Conservation (phyloP, 495 filamentous ascomycete species). For the Cercophora sp. region DNA sequence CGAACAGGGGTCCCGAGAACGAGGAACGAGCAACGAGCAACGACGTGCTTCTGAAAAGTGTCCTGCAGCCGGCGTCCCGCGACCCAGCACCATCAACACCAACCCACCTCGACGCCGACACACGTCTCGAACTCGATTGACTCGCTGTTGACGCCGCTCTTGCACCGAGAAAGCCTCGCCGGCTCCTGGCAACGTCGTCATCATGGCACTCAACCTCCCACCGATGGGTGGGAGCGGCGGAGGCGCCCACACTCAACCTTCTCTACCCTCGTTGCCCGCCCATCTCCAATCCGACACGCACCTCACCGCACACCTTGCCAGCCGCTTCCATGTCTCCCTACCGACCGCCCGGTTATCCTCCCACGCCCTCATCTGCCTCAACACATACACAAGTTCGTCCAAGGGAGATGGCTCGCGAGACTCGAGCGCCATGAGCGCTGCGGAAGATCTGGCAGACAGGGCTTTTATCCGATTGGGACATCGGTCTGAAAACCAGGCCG, state of each 20-base stretch:
- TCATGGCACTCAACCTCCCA: constrained; percentile 46
- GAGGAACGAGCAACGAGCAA: not conserved
- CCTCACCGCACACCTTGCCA: constrained; percentile 90
- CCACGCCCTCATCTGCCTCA: constrained; percentile 83
- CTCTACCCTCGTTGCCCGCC: constrained; percentile 78
- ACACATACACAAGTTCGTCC: constrained; percentile 84
- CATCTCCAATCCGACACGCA: constrained; percentile 97
- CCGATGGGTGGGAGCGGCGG: constrained; percentile 43
- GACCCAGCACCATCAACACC: not conserved
- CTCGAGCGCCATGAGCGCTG: constrained; percentile 80
- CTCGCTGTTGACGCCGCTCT: not conserved
- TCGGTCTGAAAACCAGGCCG: constrained; percentile 85
- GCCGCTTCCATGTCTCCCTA: constrained; percentile 85
- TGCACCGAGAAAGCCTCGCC: constrained; percentile 12
- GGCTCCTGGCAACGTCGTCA: constrained; percentile 23
- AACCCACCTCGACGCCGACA: no score
- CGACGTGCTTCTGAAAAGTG: not conserved
- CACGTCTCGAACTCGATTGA: constrained; percentile 5
- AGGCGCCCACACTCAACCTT: constrained; percentile 80
- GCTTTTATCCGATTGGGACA: constrained; percentile 83
- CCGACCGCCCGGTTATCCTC: constrained; percentile 85
- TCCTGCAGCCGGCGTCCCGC: not conserved
- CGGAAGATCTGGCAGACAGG: constrained; percentile 81
- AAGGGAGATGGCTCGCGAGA: constrained; percentile 88
- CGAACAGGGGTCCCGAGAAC: not conserved